Conservation (phyloP, 225 moss, liverwort and hornwort genomes). For the Polytrichum commune region DNA sequence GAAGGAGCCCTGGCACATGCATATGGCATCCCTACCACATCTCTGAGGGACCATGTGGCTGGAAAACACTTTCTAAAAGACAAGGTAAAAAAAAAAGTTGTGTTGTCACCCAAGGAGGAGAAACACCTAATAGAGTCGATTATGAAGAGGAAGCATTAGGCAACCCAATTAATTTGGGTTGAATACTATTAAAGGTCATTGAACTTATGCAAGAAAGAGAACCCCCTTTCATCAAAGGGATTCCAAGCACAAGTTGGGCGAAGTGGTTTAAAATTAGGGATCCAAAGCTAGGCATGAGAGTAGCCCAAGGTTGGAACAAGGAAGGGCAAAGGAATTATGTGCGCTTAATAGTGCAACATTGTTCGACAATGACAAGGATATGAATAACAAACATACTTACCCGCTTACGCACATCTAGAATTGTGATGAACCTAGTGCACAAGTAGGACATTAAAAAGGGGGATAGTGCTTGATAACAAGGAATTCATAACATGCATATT, state of each 20-base stretch:
- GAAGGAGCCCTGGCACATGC: no score
- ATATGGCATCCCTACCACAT: no score
- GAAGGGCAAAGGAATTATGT: neutral
- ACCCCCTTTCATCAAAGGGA: constrained; percentile 11
- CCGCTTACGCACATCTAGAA: neutral
- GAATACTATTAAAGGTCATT: constrained; percentile 16
- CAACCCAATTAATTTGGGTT: constrained; percentile 10
- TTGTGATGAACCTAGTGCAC: neutral
- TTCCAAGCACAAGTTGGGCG: constrained; percentile 14
- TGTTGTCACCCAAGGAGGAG: no score
- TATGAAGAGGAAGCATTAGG: neutral
- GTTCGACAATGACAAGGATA: neutral
- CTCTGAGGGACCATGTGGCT: no score
- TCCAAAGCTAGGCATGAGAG: neutral
- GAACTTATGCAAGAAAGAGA: constrained; percentile 9
- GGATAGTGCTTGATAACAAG: neutral
- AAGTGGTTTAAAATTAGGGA: constrained; percentile 9
- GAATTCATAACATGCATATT: neutral
- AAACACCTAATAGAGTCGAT: no score
- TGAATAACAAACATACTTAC: neutral
- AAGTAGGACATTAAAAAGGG: neutral
- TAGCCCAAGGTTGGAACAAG: neutral
- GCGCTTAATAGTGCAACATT: neutral
- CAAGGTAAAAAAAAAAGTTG: no score
- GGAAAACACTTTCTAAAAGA: no score